Evolutionary conservation across 2,329 filamentous ascomycete species (phyloP).

Genomic region (Clarireedia monteithiana): DNA sequence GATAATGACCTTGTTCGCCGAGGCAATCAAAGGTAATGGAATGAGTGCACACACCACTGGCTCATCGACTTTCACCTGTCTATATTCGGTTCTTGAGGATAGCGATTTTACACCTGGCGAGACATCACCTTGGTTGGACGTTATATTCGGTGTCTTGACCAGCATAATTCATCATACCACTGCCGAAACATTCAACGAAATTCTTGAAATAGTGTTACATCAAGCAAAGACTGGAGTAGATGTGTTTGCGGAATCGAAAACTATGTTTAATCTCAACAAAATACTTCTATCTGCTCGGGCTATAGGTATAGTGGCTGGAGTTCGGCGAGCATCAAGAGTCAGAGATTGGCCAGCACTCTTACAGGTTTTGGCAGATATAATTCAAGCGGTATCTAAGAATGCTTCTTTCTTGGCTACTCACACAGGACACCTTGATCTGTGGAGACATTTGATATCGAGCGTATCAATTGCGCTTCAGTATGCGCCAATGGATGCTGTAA

Average conservation of each 20-base stretch:
- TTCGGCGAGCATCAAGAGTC: constrained; percentile 73
- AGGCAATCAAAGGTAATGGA: constrained; percentile 63
- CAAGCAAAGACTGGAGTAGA: constrained; percentile 34
- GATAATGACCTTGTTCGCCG: constrained; percentile 85
- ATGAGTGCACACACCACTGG: constrained; percentile 52
- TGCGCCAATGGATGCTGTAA: constrained; percentile 70
- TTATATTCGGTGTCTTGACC: constrained; percentile 69
- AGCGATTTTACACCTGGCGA: constrained; percentile 41
- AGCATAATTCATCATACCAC: constrained; percentile 79
- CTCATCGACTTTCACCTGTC: constrained; percentile 41
- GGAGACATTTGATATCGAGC: constrained; percentile 50
- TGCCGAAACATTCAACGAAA: constrained; percentile 60
- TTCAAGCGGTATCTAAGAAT: constrained; percentile 40
- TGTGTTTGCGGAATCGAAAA: constrained; percentile 30
- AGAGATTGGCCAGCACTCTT: constrained; percentile 62
- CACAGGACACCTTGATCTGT: constrained; percentile 37
- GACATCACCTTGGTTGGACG: constrained; percentile 45
- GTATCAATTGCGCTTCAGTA: constrained; percentile 63
- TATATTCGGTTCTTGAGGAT: constrained; percentile 38
- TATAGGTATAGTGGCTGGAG: constrained; percentile 63
- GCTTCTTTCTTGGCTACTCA: constrained; percentile 21
- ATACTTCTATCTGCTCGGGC: constrained; percentile 47
- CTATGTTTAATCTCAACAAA: constrained; percentile 32
- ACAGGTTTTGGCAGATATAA: constrained; percentile 43
- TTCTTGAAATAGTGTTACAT: constrained; percentile 55